phyloP scores from a whole-genome alignment of 1,284 basidiomycete species.

The Leucoagaricus sp. region DNA sequence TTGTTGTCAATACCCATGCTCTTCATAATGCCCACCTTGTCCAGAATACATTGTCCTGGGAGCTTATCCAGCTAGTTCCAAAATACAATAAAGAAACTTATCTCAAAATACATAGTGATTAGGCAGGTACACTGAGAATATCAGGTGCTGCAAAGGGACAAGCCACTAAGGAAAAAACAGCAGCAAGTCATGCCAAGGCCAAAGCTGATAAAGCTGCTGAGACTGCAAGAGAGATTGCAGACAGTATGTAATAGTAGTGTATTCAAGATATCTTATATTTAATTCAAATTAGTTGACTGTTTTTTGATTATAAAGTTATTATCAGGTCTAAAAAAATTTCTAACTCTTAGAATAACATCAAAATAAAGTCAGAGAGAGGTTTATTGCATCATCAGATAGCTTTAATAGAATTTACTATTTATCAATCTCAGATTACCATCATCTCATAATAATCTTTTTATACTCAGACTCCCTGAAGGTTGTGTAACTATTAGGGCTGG shows the following conservation, averaged over 20 bases:
- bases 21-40: constrained; percentile 12
- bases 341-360: no score
- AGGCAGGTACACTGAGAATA: background rate
- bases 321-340: background rate
- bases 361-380: background rate
- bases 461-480: background rate
- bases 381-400: background rate
- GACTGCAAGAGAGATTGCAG: background rate
- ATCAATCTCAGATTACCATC: background rate
- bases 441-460: background rate
- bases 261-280: no score
- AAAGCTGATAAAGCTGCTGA: background rate
- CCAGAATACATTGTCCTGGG: constrained; percentile 2
- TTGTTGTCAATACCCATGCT: constrained; percentile 14
- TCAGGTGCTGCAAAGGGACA: background rate
- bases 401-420: background rate
- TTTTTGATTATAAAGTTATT: background rate
- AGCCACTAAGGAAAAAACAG: background rate
- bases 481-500: background rate
- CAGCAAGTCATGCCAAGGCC: background rate
- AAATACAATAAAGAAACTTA: background rate
- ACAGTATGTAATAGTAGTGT: no score
- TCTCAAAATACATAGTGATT: background rate
- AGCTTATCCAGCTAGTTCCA: background rate
- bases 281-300: background rate